Evolutionary conservation across 2,329 filamentous ascomycete genomes (phyloP).

Genomic region (Stachybotrys elegans): DNA sequence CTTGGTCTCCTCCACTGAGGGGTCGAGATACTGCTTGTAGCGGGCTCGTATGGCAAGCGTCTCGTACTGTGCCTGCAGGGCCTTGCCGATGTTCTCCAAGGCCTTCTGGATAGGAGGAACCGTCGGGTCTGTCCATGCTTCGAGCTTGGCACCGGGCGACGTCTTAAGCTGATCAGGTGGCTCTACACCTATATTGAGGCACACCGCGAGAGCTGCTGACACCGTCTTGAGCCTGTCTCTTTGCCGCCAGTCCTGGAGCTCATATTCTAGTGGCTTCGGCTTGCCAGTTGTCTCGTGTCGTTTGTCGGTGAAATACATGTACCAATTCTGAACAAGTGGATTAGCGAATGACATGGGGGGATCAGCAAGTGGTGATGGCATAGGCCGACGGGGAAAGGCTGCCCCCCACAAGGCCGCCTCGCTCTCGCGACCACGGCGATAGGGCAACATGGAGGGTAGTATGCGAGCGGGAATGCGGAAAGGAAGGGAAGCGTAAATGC

Average conservation of each 20-base stretch:
- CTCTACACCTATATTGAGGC: constrained; percentile 95
- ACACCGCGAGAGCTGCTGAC: constrained; percentile 88
- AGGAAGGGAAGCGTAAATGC: no score
- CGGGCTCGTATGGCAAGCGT: constrained; percentile 90
- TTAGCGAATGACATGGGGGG: no score
- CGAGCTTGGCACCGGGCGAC: constrained; percentile 84
- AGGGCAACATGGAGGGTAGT: no score
- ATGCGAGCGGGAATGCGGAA: no score
- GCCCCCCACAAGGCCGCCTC: background rate
- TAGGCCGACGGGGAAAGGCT: background rate
- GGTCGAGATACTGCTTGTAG: constrained; percentile 95
- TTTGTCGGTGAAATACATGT: constrained; percentile 99
- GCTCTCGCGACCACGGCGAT: no score
- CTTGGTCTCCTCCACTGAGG: constrained; percentile 94
- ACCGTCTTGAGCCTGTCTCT: constrained; percentile 94
- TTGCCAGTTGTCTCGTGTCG: constrained; percentile 92
- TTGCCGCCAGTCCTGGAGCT: constrained; percentile 94
- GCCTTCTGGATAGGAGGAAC: constrained; percentile 75
- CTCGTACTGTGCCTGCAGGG: constrained; percentile 94
- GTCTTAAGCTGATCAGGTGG: constrained; percentile 97
- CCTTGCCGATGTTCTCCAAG: constrained; percentile 91
- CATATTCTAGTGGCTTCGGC: constrained; percentile 61
- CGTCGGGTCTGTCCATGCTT: constrained; percentile 95
- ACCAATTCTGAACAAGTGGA: constrained; percentile 67
- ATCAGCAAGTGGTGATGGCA: no score